Base-by-base conservation (phyloP, 495 filamentous ascomycete genomes). In the Xylaria sp. region DNA sequence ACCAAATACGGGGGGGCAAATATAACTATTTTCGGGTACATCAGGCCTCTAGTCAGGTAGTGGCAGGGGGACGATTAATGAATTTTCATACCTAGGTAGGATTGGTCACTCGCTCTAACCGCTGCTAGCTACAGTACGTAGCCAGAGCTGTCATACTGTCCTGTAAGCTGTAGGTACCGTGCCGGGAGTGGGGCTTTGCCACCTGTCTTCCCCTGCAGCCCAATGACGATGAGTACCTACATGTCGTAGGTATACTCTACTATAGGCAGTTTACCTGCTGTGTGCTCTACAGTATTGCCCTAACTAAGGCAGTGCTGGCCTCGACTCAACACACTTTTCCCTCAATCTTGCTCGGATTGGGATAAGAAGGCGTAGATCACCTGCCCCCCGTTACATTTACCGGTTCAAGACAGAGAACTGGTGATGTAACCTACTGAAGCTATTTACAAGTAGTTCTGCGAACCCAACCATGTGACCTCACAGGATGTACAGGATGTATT, bases 1-100 rank as follows among this genome's bases (percentile, higher is more conserved):
- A 24, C 61, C 26, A 58, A 52, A 50, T 65, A 70, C 68, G 46
- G 61, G 48, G 48, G 44, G 68, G 61, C 48, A n/a, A 57, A 24
- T 19, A 64, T 21, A 44, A 58, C 66, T 68, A 68, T 68, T 68
- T 68, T 68, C 66, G 55, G 65, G 66, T 61, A 68, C 53, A 53
- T 68, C 66, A 68, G 53, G 66, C 46, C 17, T 40, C 44, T 40
- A n/a, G 62, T 41, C 58, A 40, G 58, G 33, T 12, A 35, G 40
- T 66, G 33, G 35, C 64, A 67, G 53, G 52, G 64, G 52, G 40
- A 24, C 65, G 35, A 55, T 67, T 44, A 44, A 55, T 68, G 50
- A 68, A 58, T 68, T 52, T 68, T 68, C 52, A 24, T 17, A 29
- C 37, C 40, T 12, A 57, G 37, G 24, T 44, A 35, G 35, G 52